Evolutionary conservation across 2,329 filamentous ascomycete genomes (phyloP), one percentile per base, ranked within the genome.

Genomic region (Periconia sp.): DNA sequence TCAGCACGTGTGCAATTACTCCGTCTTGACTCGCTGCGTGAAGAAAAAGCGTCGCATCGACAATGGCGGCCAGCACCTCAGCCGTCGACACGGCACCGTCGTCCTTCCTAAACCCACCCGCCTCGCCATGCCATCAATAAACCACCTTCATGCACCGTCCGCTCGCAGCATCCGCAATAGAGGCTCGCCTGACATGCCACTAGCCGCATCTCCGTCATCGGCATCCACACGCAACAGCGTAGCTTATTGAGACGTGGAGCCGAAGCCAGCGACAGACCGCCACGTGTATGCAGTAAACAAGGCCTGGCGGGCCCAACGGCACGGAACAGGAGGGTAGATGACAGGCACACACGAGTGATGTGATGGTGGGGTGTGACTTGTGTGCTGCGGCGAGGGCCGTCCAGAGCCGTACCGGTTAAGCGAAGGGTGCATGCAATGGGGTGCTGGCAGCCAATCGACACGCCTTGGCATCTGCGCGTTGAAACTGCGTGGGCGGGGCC

Each of bases 221-320:
- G 52, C 49, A 33, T 32, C 32, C 41, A 30, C 48, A 49, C 37
- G 29, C 31, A 17, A 41, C 33, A n/a, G n/a, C n/a, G n/a, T 49
- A 48, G 51, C 46, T 48, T 56, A 52, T 47, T 52, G 54, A 54
- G 34, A 45, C 45, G 30, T 36, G 35, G 42, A 55, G 40, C 43
- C 52, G 53, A 56, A 43, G 40, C 65, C 62, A 69, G 52, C 59
- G 43, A 61, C 46, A 44, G 57, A 48, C n/a, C 56, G 66, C 63
- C 66, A 70, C 66, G 66, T 70, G 61, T 68, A 67, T 57, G 46
- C 54, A 39, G 25, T 43, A 56, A 48, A 51, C 49, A 52, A 46
- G 45, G 46, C 41, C 40, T 36, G 23, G 32, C 22, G 46, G 46
- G 32, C 46, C 51, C 48, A 40, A 40, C 34, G 44, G 46, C 40